phyloP scores from a whole-genome alignment of 1,284 basidiomycete genomes.

The Boletus sp. region DNA sequence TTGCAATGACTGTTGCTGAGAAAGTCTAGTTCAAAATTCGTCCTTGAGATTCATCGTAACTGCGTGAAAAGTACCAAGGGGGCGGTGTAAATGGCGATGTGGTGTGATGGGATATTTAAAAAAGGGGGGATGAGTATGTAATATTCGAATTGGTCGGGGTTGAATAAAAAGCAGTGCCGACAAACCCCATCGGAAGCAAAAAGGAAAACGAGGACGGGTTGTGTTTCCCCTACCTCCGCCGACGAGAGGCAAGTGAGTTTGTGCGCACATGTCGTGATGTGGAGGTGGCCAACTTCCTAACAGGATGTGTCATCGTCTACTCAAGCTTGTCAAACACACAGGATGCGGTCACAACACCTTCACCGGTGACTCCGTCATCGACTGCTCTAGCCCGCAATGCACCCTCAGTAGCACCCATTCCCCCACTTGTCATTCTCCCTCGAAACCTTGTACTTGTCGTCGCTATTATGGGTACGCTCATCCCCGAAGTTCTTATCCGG shows the following conservation, averaged over 20 bases:
- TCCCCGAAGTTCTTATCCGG: background rate
- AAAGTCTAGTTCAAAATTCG: no score
- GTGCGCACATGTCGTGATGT: background rate
- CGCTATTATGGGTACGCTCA: slow-evolving; percentile 54
- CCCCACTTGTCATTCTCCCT: slow-evolving; percentile 39
- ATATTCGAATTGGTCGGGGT: background rate
- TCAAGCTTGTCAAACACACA: slow-evolving; percentile 50
- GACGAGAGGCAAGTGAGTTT: slow-evolving; percentile 39
- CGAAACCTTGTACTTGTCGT: slow-evolving; percentile 47
- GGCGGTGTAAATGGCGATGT: no score
- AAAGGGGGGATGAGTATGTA: background rate
- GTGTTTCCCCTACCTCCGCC: slow-evolving; percentile 60
- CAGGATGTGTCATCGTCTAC: slow-evolving; percentile 62
- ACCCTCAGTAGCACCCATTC: slow-evolving; percentile 51
- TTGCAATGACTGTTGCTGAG: no score
- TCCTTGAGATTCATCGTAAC: no score
- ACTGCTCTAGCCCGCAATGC: slow-evolving; percentile 51
- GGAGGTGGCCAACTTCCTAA: background rate
- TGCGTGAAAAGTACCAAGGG: no score
- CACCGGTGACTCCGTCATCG: slow-evolving; percentile 48
- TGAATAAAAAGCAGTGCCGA: slow-evolving; percentile 13
- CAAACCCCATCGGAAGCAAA: slow-evolving; percentile 1
- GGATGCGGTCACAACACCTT: slow-evolving; percentile 58
- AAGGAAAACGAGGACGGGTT: slow-evolving; percentile 9
- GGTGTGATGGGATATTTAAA: no score